These are phyloP conservation scores for Colletotrichum zoysiae DNA, from an alignment of 2,329 filamentous ascomycete genomes.

Conservation along the genomic window DNA sequence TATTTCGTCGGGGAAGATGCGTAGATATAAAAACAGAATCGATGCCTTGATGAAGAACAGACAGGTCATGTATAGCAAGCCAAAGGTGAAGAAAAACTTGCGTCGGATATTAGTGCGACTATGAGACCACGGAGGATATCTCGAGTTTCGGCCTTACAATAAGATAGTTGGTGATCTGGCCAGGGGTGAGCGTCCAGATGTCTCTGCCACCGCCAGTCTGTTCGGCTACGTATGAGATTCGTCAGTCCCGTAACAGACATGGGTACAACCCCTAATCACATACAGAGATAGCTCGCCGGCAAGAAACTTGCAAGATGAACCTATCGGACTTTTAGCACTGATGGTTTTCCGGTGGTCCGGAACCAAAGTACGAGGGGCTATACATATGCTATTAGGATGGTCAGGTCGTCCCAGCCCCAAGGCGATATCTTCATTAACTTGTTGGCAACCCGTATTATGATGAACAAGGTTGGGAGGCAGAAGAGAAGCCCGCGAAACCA, in stretches of 20 bases:
- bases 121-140: slow-evolving; percentile 22
- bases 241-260: neutral
- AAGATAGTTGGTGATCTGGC: slow-evolving; percentile 42
- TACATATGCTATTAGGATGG: slow-evolving; percentile 35
- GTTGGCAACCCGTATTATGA: slow-evolving; percentile 12
- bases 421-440: slow-evolving; percentile 36
- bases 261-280: neutral
- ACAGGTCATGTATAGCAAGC: slow-evolving; percentile 51
- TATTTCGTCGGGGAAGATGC: slow-evolving; percentile 49
- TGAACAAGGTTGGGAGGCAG: slow-evolving; percentile 21
- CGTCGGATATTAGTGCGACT: slow-evolving; percentile 45
- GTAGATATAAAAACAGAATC: slow-evolving; percentile 53
- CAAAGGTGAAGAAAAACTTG: slow-evolving; percentile 50
- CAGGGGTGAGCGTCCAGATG: slow-evolving; percentile 49
- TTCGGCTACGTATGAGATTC: slow-evolving; percentile 2
- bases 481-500: slow-evolving; percentile 27
- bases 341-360: too few relatives aligned
- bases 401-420: slow-evolving; percentile 36
- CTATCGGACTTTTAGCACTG: too few relatives aligned
- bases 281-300: slow-evolving; percentile 18
- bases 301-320: slow-evolving; percentile 3
- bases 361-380: neutral
- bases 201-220: slow-evolving; percentile 31
- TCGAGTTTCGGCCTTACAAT: slow-evolving; percentile 27
- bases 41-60: slow-evolving; percentile 52